A percentile compares a stretch with the other conserved stretches of the same genome.
These are phyloP conservation scores for Themeda triandra DNA, from an alignment of 176 grass and related monocot genomes.

Conservation along the genomic window DNA sequence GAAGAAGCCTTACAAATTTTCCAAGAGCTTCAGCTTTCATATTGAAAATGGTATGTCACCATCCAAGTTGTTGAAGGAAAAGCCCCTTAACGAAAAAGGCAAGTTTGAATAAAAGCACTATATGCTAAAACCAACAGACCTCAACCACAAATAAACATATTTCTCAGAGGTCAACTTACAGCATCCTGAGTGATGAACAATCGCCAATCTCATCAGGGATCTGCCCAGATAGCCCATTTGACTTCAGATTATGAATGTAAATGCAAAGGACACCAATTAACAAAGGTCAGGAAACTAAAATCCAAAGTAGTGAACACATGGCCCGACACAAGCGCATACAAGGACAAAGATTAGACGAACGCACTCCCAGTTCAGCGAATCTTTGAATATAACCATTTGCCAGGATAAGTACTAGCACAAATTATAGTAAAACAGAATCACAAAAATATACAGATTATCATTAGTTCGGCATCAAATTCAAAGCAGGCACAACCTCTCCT, in stretches of 20 bases:
- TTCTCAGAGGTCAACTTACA: constrained; percentile 47
- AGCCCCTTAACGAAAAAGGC: constrained; percentile 46
- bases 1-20: constrained; percentile 56
- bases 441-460: too few species aligned
- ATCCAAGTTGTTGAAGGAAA: constrained; percentile 90
- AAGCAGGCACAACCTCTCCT: too few species aligned
- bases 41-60: constrained; percentile 95
- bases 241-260: constrained; percentile 60
- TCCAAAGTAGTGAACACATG: too few species aligned
- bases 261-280: background rate
- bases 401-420: too few species aligned
- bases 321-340: too few species aligned
- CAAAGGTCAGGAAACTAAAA: background rate
- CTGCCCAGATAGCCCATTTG: constrained; percentile 76
- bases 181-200: constrained; percentile 57
- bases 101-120: background rate
- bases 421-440: too few species aligned
- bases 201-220: constrained; percentile 97
- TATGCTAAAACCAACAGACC: too few species aligned
- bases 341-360: too few species aligned
- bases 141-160: background rate
- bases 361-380: too few species aligned
- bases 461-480: background rate
- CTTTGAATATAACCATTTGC: too few species aligned
- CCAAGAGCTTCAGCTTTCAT: constrained; percentile 89